A percentile compares a stretch with the other conserved stretches of the same genome.
These are phyloP conservation scores for Fraxinus paxiana DNA, from an alignment of 305 asterid species.

Conservation along the genomic window DNA sequence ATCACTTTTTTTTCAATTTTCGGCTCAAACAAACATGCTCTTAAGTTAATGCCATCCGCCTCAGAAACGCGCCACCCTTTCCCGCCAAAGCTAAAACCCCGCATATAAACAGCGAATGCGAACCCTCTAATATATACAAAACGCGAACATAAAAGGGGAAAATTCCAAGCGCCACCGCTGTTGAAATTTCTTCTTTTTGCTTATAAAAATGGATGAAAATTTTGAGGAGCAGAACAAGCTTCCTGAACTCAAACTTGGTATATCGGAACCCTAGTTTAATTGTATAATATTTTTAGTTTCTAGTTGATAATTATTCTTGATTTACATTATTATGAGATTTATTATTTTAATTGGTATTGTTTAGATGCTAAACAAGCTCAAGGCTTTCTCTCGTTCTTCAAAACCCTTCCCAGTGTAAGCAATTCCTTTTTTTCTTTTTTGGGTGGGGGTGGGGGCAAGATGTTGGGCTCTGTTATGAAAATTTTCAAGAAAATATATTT, in stretches of 20 bases:
- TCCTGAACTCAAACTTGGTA: conserved; percentile 92
- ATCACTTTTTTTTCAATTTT: no score
- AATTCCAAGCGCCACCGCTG: not conserved
- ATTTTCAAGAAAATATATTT: not conserved
- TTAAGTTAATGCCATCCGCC: not conserved
- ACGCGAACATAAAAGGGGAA: not conserved
- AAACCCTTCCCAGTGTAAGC: conserved; percentile 63
- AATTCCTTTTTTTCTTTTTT: not conserved
- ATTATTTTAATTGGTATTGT: conserved; percentile 16
- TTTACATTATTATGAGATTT: not conserved
- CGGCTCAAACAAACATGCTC: not conserved
- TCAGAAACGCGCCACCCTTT: not conserved
- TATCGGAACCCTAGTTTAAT: conserved; percentile 25
- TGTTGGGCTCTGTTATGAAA: not conserved
- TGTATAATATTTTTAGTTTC: not conserved
- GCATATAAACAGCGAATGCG: not conserved
- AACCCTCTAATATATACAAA: not conserved
- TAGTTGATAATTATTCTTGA: not conserved
- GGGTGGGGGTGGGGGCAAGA: not conserved
- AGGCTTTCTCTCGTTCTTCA: conserved; percentile 89
- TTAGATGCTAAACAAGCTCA: conserved; percentile 96
- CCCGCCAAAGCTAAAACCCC: not conserved
- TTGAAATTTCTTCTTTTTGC: not conserved
- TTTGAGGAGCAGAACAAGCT: conserved; percentile 72
- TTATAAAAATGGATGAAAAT: conserved; percentile 44